Percentiles rank a stretch among this genome's conserved stretches.
These are phyloP conservation scores for Adansonia grandidieri DNA, from an alignment of 441 rosid species.

Conservation along the genomic window DNA sequence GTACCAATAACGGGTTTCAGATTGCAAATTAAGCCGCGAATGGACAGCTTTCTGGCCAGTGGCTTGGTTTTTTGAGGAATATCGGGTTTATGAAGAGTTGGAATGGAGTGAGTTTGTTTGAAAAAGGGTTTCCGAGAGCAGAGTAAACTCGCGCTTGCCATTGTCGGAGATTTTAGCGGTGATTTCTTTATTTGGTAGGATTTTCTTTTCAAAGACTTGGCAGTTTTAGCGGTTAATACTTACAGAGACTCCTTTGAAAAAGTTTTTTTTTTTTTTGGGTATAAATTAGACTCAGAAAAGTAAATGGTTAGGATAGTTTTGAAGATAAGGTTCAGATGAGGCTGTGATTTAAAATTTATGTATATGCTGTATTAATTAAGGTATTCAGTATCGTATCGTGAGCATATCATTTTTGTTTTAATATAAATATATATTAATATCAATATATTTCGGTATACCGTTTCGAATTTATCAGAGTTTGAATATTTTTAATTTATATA, in stretches of 20 bases:
- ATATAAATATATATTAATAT: no score
- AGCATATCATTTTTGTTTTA: no score
- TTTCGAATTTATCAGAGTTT: no score
- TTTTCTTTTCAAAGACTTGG: not conserved
- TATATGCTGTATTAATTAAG: no score
- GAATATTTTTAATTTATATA: no score
- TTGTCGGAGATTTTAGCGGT: slow-evolving; percentile 28
- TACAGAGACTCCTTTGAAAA: slow-evolving; percentile 9
- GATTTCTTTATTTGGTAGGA: not conserved
- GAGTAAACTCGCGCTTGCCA: slow-evolving; percentile 45
- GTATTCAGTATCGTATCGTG: no score
- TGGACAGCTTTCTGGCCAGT: slow-evolving; percentile 10
- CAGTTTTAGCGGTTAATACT: not conserved
- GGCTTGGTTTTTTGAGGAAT: slow-evolving; percentile 11
- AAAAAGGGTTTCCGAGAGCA: slow-evolving; percentile 33
- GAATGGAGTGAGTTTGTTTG: slow-evolving; percentile 21
- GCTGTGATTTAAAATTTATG: not conserved
- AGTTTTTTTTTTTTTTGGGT: not conserved
- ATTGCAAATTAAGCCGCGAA: slow-evolving; percentile 27
- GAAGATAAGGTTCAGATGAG: slow-evolving; percentile 20
- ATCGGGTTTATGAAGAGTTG: slow-evolving; percentile 21
- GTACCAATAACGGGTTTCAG: slow-evolving; percentile 43
- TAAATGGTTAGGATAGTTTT: not conserved
- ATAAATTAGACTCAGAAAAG: not conserved
- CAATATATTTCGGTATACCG: no score